Evolutionary conservation across 805 yeast genomes (phyloP).

Genomic region (Lipomyces starkeyi): DNA sequence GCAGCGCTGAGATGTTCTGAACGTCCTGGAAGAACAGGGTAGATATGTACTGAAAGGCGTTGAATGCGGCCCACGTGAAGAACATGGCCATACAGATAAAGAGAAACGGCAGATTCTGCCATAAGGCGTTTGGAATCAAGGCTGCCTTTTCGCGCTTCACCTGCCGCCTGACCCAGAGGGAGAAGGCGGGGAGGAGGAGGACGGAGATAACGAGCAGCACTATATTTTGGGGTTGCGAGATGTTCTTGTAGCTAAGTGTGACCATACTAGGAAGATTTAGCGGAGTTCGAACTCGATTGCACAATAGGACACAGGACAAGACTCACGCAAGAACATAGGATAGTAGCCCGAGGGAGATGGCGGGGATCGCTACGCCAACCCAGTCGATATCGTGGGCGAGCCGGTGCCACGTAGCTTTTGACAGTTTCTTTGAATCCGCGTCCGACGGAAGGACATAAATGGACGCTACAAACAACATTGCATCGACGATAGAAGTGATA

Average conservation of each 20-base stretch:
- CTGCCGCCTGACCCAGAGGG: constrained; percentile 11
- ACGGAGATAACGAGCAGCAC: constrained; percentile 12
- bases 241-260: constrained; percentile 13
- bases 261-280: constrained; percentile 12
- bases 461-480: constrained; percentile 9
- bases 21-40: constrained; percentile 13
- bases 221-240: constrained; percentile 12
- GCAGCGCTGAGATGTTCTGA: constrained; percentile 12
- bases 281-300: constrained; percentile 7
- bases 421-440: constrained; percentile 12
- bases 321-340: constrained; percentile 10
- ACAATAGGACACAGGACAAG: constrained; percentile 11
- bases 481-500: constrained; percentile 11
- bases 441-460: constrained; percentile 12
- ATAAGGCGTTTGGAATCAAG: constrained; percentile 10
- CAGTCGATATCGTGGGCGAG: constrained; percentile 12
- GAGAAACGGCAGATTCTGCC: constrained; percentile 7
- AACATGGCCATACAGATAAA: constrained; percentile 10
- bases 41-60: constrained; percentile 12
- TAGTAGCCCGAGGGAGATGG: constrained; percentile 11
- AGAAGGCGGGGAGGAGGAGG: constrained; percentile 13
- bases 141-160: constrained; percentile 12
- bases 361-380: constrained; percentile 9
- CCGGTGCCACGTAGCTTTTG: constrained; percentile 11
- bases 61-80: constrained; percentile 12